phyloP scores from a whole-genome alignment of 257 asterid genomes.

The Solanum pimpinellifolium region DNA sequence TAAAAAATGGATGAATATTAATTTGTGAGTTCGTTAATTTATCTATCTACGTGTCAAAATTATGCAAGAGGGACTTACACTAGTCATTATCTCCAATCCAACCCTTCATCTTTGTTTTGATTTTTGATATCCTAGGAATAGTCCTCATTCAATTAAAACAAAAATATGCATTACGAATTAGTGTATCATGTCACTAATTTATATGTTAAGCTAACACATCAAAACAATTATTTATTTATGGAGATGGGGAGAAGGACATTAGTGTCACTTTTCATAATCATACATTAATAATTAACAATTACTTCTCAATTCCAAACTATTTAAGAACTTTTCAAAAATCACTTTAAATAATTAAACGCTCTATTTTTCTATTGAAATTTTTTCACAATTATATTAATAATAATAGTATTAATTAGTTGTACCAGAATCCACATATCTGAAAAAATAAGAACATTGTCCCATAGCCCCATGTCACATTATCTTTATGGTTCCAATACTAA shows the following conservation, averaged over 20 bases:
- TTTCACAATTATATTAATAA: not conserved
- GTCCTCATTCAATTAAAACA: not conserved
- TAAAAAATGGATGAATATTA: not conserved
- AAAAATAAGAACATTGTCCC: not conserved
- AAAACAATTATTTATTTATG: not conserved
- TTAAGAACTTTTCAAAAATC: not conserved
- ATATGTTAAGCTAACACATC: not conserved
- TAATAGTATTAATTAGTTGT: not conserved
- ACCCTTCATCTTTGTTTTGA: not conserved
- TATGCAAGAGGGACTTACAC: not conserved
- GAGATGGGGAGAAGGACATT: not conserved
- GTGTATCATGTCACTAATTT: not conserved
- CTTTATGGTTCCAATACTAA: not conserved
- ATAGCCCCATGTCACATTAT: not conserved
- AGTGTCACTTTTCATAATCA: not conserved
- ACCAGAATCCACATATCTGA: not conserved
- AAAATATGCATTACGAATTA: not conserved
- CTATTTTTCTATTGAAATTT: no score
- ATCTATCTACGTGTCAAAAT: not conserved
- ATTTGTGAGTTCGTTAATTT: not conserved
- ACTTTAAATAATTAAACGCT: not conserved
- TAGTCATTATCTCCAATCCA: not conserved
- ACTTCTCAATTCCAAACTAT: not conserved
- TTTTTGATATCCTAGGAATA: not conserved
- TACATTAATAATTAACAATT: not conserved